Base-by-base conservation (phyloP, 192 early-diverging fungal genomes). In the Coemansia sp. region DNA sequence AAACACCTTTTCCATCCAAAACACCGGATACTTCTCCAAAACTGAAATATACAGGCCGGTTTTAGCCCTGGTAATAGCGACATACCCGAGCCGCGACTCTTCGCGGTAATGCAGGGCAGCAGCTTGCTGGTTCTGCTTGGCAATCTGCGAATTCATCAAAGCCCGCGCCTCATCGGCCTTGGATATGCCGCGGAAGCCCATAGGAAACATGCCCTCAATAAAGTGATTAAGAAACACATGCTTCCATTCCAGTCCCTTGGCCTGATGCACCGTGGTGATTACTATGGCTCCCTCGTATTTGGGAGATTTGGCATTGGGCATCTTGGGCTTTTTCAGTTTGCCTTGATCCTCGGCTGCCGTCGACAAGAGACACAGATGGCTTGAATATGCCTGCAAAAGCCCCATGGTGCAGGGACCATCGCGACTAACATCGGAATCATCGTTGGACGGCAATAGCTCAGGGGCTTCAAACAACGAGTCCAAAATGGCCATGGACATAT, bases 181-280 rank as follows among this genome's bases (percentile, higher is more conserved):
- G 0, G 54, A 37, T 0, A 19, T 38, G 0, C 55, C 61, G 35
- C 64, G 66, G 58, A 63, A 77, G 0, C 55, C 50, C 76, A 78
- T 78, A 0, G 76, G 76, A 18, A 72, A 72, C 31, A 78, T n/a
- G 36, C 47, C 20, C 23, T 78, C 76, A 51, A 49, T 72, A 21
- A 78, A 78, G n/a, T 78, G 64, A 23, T 69, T 69, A 8, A 78
- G 16, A 57, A 72, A 78, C 6, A 72, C 69, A 30, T 72, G 69
- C 57, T 64, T 51, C 76, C 69, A 72, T 56, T 72, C 69, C 33
- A 78, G 56, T 0, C 65, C 69, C 55, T 78, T 78, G 6, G 69
- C 69, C 54, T 78, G 76, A 35, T 78, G 76, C 57, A 78, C 65
- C 0, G 69, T 78, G 21, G 57, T 62, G 2, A 78, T 72, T 0